Percentiles rank a stretch among this genome's conserved stretches.
Conservation (phyloP, 2,329 filamentous ascomycete species). For the Clarireedia paspali region DNA sequence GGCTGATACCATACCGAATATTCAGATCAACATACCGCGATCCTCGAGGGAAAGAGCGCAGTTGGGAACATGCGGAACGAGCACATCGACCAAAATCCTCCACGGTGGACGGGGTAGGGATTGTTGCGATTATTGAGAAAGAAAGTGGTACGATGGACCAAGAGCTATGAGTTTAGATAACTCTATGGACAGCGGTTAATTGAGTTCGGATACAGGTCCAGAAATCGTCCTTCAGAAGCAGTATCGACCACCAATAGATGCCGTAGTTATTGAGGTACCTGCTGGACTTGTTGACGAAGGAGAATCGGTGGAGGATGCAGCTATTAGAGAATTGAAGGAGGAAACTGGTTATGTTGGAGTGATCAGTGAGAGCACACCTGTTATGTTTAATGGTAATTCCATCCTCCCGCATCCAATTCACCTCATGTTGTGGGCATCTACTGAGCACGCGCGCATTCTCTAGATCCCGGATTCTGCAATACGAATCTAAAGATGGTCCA, state of each 20-base stretch:
- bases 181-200: neutral
- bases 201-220: constrained; percentile 30
- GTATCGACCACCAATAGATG: constrained; percentile 54
- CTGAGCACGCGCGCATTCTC: neutral
- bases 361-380: constrained; percentile 48
- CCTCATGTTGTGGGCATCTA: neutral
- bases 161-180: neutral
- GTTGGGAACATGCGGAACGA: constrained; percentile 69
- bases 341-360: constrained; percentile 59
- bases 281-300: constrained; percentile 56
- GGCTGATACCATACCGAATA: constrained; percentile 1
- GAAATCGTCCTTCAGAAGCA: constrained; percentile 60
- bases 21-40: constrained; percentile 56
- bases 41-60: constrained; percentile 47
- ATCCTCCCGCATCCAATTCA: neutral
- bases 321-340: constrained; percentile 56
- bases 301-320: constrained; percentile 53
- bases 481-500: constrained; percentile 53
- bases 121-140: constrained; percentile 59
- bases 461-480: constrained; percentile 57
- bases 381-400: constrained; percentile 53
- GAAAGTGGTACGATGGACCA: constrained; percentile 33
- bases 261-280: constrained; percentile 54
- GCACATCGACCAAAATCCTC: constrained; percentile 53
- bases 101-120: constrained; percentile 65